Evolutionary conservation across 345 rosid genomes (phyloP).

Genomic region (Camelina hispida): DNA sequence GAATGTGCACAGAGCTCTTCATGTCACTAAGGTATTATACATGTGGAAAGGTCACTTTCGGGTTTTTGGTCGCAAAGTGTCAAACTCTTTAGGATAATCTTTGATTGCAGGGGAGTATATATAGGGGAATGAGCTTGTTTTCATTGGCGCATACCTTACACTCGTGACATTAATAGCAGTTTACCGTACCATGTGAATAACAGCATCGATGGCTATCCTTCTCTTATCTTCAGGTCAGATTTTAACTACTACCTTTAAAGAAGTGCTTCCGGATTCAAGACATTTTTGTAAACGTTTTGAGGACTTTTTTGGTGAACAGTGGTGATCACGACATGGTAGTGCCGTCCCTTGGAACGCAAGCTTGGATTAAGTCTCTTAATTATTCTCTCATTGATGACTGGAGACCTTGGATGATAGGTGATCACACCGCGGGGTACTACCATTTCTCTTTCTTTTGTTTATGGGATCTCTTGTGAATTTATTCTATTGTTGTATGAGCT

Average conservation of each 20-base stretch:
- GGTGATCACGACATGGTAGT: constrained; percentile 64
- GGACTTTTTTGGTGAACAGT: constrained; percentile 47
- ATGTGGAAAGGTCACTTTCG: not conserved
- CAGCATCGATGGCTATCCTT: constrained; percentile 24
- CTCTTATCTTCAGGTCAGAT: constrained; percentile 42
- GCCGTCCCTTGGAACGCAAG: constrained; percentile 63
- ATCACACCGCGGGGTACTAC: constrained; percentile 57
- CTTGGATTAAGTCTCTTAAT: constrained; percentile 64
- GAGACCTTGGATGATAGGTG: constrained; percentile 61
- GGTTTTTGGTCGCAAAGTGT: not conserved
- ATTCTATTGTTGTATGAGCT: not conserved
- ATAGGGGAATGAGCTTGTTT: constrained; percentile 36
- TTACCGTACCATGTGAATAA: constrained; percentile 29
- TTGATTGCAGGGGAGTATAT: constrained; percentile 35
- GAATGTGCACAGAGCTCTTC: constrained; percentile 39
- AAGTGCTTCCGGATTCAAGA: not conserved
- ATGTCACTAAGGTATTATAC: constrained; percentile 26
- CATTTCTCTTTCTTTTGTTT: not conserved
- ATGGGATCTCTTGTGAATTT: not conserved
- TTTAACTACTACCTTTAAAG: constrained; percentile 1
- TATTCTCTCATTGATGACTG: constrained; percentile 63
- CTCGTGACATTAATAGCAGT: constrained; percentile 24
- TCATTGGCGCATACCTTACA: constrained; percentile 10
- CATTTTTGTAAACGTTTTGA: not conserved
- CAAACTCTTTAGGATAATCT: not conserved